phyloP scores from a whole-genome alignment of 2,329 filamentous ascomycete species.

The Fusarium anguioides region DNA sequence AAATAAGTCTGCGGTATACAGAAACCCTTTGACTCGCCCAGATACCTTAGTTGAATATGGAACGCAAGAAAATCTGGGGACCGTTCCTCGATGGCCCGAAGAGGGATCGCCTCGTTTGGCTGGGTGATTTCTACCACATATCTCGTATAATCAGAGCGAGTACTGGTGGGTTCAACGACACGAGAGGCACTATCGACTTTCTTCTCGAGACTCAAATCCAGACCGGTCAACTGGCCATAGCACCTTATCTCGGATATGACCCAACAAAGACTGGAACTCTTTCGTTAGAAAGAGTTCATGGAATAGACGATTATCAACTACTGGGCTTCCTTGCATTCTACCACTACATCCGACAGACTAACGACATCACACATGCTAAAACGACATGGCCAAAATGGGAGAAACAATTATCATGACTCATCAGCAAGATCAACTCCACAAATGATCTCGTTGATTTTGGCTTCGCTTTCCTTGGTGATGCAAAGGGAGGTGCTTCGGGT shows the following conservation, averaged over 20 bases:
- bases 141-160: conserved; percentile 16
- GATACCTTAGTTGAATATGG: conserved; percentile 1
- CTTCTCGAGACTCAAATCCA: conserved; percentile 10
- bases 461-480: conserved; percentile 1
- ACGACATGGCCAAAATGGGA: conserved; percentile 11
- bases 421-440: conserved; percentile 1
- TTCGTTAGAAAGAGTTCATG: background rate
- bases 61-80: background rate
- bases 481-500: background rate
- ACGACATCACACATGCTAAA: background rate
- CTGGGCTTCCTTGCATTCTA: conserved; percentile 3
- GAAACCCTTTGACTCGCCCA: background rate
- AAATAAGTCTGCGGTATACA: background rate
- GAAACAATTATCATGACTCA: background rate
- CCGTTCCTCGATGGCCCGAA: conserved; percentile 13
- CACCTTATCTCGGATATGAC: conserved; percentile 8
- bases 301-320: conserved; percentile 11
- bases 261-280: background rate
- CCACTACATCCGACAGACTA: conserved; percentile 6
- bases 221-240: conserved; percentile 3
- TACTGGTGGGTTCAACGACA: conserved; percentile 6
- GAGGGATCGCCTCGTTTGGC: conserved; percentile 13
- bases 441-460: conserved; percentile 2
- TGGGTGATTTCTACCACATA: conserved; percentile 15
- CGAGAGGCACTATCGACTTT: conserved; percentile 10